These are phyloP conservation scores for Chaetomium fimeti DNA, from an alignment of 495 filamentous ascomycete species.

Conservation along the genomic window DNA sequence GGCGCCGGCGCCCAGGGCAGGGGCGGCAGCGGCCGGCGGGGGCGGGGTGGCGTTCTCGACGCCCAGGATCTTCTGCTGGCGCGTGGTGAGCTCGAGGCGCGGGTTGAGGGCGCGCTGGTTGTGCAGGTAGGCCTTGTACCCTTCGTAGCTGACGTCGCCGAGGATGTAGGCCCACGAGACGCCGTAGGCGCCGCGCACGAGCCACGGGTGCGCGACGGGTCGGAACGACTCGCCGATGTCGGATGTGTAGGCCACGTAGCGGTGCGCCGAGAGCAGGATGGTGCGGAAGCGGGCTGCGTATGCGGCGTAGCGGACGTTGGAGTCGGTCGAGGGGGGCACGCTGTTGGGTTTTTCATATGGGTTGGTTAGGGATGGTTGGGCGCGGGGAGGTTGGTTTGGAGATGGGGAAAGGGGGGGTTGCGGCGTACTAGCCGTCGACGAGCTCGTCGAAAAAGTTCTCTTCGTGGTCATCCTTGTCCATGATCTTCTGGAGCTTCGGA, in stretches of 20 bases:
- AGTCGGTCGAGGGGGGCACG: slow-evolving; percentile 77
- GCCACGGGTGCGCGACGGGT: slow-evolving; percentile 79
- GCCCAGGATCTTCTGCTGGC: slow-evolving; percentile 41
- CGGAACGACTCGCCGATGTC: slow-evolving; percentile 97
- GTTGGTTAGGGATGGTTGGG: slow-evolving; percentile 10
- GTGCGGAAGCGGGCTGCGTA: slow-evolving; percentile 86
- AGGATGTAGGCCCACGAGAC: slow-evolving; percentile 89
- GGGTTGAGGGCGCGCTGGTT: slow-evolving; percentile 65
- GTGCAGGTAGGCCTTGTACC: slow-evolving; percentile 87
- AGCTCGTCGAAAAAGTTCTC: slow-evolving; percentile 77
- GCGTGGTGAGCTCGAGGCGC: slow-evolving; percentile 43
- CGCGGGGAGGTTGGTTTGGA: slow-evolving; percentile 6
- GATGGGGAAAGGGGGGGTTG: background rate
- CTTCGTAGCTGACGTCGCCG: slow-evolving; percentile 89
- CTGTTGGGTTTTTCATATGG: slow-evolving; percentile 44
- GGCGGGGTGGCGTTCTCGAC: slow-evolving; percentile 24
- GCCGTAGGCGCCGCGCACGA: slow-evolving; percentile 81
- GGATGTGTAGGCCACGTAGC: slow-evolving; percentile 96
- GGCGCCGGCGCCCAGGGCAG: slow-evolving; percentile 36
- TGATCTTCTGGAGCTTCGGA: slow-evolving; percentile 64
- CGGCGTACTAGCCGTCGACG: slow-evolving; percentile 74
- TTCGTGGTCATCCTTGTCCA: slow-evolving; percentile 64
- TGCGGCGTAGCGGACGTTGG: slow-evolving; percentile 83
- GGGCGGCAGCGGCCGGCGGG: slow-evolving; percentile 7
- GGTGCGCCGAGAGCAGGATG: slow-evolving; percentile 84